These are phyloP conservation scores for Xylaria castorea DNA, from an alignment of 495 filamentous ascomycete genomes.

Conservation along the genomic window DNA sequence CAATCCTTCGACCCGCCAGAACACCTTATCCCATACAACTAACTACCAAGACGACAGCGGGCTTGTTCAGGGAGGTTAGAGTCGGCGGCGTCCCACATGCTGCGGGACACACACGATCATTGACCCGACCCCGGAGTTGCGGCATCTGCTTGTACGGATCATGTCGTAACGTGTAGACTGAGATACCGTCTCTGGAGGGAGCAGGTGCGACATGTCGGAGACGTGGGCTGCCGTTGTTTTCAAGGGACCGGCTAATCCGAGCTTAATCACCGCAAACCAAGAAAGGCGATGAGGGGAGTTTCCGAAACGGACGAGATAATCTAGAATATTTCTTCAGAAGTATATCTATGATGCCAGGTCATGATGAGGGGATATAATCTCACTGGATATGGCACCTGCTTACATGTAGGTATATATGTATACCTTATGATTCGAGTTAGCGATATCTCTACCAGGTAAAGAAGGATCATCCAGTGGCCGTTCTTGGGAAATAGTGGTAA, in stretches of 20 bases:
- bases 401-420: too few species aligned
- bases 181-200: neutral
- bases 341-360: neutral
- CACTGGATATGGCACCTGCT: neutral
- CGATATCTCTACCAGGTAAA: neutral
- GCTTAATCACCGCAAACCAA: neutral
- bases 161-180: neutral
- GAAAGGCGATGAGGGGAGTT: too few species aligned
- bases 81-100: neutral
- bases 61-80: too few species aligned
- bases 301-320: conserved; percentile 1
- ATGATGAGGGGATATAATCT: too few species aligned
- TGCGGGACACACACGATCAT: neutral
- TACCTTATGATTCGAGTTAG: neutral
- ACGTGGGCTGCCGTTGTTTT: neutral
- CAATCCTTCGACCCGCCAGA: neutral
- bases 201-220: neutral
- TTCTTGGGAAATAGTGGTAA: too few species aligned
- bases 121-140: conserved; percentile 10
- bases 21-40: neutral
- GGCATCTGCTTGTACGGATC: neutral
- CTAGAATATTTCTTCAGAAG: neutral
- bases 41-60: too few species aligned
- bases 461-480: neutral
- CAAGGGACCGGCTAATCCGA: neutral